Evolutionary conservation across 2,329 filamentous ascomycete genomes (phyloP), one percentile per base, ranked within the genome.

Genomic region (Trichoderma afroharzianum): DNA sequence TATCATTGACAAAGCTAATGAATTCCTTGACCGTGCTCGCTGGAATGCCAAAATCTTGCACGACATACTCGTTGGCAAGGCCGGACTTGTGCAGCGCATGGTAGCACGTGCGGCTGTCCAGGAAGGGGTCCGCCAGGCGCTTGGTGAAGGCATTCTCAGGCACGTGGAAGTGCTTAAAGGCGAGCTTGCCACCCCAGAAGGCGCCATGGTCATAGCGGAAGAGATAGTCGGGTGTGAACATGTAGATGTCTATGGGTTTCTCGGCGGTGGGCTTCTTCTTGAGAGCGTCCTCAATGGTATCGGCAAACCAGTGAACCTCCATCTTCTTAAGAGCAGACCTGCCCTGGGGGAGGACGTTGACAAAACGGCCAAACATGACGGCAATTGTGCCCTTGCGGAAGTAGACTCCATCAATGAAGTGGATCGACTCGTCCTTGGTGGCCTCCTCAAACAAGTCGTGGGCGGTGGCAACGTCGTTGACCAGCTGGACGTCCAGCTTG

Each of bases 361-460:
- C 80, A 63, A 88, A 80, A 43, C 81, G 81, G 2, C 87, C 87
- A 12, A 83, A 82, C 79, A 88, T 86, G 71, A 89, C 80, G 4
- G 86, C 83, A 5, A 87, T 86, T 18, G 79, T 79, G 53, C 80
- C 78, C 61, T 80, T 79, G 4, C 83, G 81, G 76, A 84, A 89
- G 68, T 88, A 79, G 55, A 89, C 88, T 7, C 86, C 88, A 71
- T 90, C 88, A 33, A 91, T 82, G 75, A 88, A 90, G 71, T 89
- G 87, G 32, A 80, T 77, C 11, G 71, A 70, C 33, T 77, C 75
- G 47, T 75, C 72, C 32, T 75, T 74, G 43, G 69, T 73, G 39
- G 76, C 76, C 32, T 75, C 80, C n/a, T 81, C 77, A 69, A 83
- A 79, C 30, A 87, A 79, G 36, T 81, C 78, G 47, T 77, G 77